Evolutionary conservation across 192 early-diverging fungal species (phyloP).

Genomic region (Coemansia asiatica): DNA sequence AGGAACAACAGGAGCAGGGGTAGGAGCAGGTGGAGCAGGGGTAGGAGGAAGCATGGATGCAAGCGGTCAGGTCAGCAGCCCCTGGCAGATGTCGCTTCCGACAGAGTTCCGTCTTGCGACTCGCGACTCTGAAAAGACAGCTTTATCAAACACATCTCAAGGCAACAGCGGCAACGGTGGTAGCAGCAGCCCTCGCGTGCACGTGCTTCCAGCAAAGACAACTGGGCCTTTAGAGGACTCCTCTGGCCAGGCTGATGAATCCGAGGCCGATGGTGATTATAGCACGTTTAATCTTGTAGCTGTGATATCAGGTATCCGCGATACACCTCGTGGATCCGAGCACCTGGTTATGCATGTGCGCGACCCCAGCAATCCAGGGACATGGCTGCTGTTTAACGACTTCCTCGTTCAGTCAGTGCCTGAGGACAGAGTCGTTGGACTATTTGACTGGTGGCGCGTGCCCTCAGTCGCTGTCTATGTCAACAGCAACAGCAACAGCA

Average conservation of each 20-base stretch:
- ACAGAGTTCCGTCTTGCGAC: conserved; percentile 16
- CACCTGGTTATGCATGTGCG: conserved; percentile 52
- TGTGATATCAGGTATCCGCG: conserved; percentile 48
- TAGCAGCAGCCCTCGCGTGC: neutral
- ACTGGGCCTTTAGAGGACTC: neutral
- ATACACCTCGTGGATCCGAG: conserved; percentile 33
- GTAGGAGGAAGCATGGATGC: neutral
- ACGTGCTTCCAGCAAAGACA: neutral
- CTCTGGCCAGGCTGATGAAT: neutral
- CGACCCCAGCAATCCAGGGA: conserved; percentile 12
- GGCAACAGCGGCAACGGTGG: neutral
- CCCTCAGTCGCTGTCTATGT: conserved; percentile 43
- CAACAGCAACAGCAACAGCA: conserved; percentile 2
- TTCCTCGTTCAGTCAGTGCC: conserved; percentile 80
- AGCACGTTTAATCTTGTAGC: conserved; percentile 26
- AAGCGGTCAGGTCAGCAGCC: neutral
- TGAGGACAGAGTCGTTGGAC: conserved; percentile 16
- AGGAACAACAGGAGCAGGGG: neutral
- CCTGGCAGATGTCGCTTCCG: conserved; percentile 40
- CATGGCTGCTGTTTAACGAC: conserved; percentile 94
- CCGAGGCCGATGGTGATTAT: neutral
- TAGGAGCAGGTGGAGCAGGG: neutral
- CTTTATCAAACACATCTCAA: neutral
- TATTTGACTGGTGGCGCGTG: conserved; percentile 43
- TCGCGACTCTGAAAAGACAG: neutral